Evolutionary conservation across 768 basidiomycete genomes (phyloP).

Genomic region (Mycena floridula): DNA sequence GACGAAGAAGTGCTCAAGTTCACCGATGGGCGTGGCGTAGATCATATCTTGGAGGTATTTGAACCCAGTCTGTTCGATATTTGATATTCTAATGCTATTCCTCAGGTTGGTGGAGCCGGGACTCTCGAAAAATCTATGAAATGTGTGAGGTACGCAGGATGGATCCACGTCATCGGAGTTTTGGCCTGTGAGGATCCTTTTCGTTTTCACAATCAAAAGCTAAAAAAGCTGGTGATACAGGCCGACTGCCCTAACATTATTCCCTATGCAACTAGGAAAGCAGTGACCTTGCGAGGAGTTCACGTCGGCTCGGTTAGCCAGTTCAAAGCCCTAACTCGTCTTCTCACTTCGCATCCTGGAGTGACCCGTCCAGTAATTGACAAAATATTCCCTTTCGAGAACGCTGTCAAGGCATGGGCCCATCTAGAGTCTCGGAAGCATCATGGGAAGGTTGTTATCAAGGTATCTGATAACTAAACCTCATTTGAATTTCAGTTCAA

Average conservation of each 20-base stretch:
- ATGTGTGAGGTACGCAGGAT: conserved; percentile 34
- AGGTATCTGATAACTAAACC: too few relatives aligned
- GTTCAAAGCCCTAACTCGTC: conserved; percentile 41
- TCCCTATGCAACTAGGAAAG: conserved; percentile 19
- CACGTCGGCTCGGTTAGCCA: conserved; percentile 38
- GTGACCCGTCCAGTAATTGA: conserved; percentile 39
- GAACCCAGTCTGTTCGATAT: conserved; percentile 4
- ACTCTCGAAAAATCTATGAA: conserved; percentile 41
- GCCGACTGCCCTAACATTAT: conserved; percentile 21
- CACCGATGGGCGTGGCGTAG: conserved; percentile 15
- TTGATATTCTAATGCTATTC: conserved; percentile 9
- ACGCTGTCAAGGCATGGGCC: conserved; percentile 37
- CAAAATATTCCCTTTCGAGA: conserved; percentile 43
- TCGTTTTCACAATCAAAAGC: background rate
- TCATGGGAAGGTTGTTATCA: conserved; percentile 47
- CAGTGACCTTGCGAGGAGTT: conserved; percentile 34
- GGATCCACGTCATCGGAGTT: conserved; percentile 44
- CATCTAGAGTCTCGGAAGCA: conserved; percentile 41
- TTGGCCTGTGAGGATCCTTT: conserved; percentile 28
- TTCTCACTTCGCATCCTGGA: conserved; percentile 25
- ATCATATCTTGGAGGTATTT: conserved; percentile 20
- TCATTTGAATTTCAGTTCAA: too few relatives aligned
- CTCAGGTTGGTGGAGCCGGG: conserved; percentile 50
- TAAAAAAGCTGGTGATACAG: conserved; percentile 4
- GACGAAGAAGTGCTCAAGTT: conserved; percentile 37